Percentiles rank a stretch among this genome's conserved stretches.
These are phyloP conservation scores for Linderniella brevidens DNA, from an alignment of 257 asterid species.

Conservation along the genomic window DNA sequence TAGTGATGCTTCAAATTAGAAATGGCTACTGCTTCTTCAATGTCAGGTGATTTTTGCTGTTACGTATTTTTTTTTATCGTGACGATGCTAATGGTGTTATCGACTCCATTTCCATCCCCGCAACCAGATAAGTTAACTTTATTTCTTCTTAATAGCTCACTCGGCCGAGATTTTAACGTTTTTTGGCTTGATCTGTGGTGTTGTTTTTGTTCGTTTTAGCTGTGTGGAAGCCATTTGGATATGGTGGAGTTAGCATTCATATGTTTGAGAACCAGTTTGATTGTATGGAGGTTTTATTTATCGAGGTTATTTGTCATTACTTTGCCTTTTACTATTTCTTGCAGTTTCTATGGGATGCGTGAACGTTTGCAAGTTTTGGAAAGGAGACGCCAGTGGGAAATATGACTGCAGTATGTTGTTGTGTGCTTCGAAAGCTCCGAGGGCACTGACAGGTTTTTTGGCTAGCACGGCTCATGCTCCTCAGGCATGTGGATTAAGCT, in stretches of 20 bases:
- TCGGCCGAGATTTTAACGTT: conserved; percentile 9
- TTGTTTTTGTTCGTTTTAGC: not conserved
- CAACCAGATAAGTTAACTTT: not conserved
- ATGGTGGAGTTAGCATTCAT: conserved; percentile 2
- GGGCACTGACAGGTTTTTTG: conserved; percentile 68
- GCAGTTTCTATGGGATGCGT: conserved; percentile 75
- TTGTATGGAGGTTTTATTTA: conserved; percentile 1
- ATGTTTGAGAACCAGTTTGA: not conserved
- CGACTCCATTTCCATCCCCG: conserved; percentile 9
- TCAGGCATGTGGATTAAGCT: conserved; percentile 23
- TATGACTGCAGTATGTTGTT: conserved; percentile 52
- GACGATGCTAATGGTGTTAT: conserved; percentile 9
- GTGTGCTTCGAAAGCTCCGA: conserved; percentile 73
- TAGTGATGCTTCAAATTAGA: conserved; percentile 46
- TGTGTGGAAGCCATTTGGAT: conserved; percentile 7
- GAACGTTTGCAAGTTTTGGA: conserved; percentile 57
- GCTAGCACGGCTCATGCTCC: conserved; percentile 65
- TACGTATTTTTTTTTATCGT: conserved; percentile 6
- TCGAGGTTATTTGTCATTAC: not conserved
- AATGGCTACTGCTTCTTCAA: conserved; percentile 58
- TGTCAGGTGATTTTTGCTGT: conserved; percentile 36
- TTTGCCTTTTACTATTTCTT: conserved; percentile 8
- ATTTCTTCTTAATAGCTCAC: not conserved
- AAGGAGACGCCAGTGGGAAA: conserved; percentile 54
- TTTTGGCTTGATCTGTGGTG: too few relatives aligned